Conservation (phyloP, 2,329 filamentous ascomycete genomes). For the Aphanocladium album region DNA sequence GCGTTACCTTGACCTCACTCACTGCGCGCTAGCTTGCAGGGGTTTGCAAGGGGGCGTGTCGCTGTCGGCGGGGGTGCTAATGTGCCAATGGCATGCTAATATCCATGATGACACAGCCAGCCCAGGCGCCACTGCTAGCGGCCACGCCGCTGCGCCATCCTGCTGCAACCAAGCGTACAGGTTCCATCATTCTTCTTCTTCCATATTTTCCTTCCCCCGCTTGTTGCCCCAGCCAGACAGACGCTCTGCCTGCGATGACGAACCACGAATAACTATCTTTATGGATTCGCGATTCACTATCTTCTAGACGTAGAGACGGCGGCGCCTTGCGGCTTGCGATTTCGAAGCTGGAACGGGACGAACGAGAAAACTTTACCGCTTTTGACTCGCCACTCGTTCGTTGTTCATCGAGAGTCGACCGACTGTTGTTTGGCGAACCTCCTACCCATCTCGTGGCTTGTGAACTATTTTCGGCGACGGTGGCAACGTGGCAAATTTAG, state of each 20-base stretch:
- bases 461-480: neutral
- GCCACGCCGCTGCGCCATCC: neutral
- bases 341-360: neutral
- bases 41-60: slow-evolving; percentile 4
- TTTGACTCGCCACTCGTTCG: neutral
- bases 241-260: neutral
- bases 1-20: neutral
- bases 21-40: slow-evolving; percentile 5
- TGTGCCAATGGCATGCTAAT: neutral
- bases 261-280: neutral
- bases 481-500: slow-evolving; percentile 3
- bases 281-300: neutral
- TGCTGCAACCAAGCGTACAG: neutral
- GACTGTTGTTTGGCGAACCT: neutral
- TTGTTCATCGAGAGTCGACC: neutral
- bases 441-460: neutral
- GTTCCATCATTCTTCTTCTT: neutral
- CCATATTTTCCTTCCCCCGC: neutral
- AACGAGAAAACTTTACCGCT: neutral
- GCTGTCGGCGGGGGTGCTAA: neutral
- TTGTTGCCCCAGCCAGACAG: neutral
- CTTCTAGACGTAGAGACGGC: neutral
- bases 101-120: slow-evolving; percentile 10
- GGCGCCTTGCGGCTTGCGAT: neutral
- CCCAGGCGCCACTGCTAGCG: neutral